A percentile compares a stretch with the other conserved stretches of the same genome.
These are phyloP conservation scores for Coprinopsis sp. DNA, from an alignment of 768 basidiomycete genomes.

Conservation along the genomic window DNA sequence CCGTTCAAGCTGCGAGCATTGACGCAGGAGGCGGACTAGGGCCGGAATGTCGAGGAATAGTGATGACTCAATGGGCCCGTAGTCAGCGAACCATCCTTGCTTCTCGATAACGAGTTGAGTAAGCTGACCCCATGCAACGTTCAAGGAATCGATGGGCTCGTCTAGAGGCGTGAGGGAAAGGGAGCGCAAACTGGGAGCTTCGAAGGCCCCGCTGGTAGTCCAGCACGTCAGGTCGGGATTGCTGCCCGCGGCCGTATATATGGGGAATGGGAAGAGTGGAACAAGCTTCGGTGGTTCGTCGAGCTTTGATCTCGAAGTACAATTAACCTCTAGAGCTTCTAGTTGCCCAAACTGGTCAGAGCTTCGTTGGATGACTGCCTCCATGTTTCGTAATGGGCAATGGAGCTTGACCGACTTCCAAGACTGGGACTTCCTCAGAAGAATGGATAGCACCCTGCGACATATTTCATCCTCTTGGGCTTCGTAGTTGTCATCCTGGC, in stretches of 20 bases:
- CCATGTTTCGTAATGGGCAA: slow-evolving; percentile 6
- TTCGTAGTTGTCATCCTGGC: slow-evolving; percentile 3
- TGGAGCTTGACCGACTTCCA: slow-evolving; percentile 13
- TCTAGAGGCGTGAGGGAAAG: slow-evolving; percentile 2
- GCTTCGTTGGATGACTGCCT: not conserved
- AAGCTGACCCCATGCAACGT: not conserved
- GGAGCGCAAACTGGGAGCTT: slow-evolving; percentile 1
- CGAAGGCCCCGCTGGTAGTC: not conserved
- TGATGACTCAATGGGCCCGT: not conserved
- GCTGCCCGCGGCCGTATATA: not conserved
- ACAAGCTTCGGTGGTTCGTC: not conserved
- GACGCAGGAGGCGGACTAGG: not conserved
- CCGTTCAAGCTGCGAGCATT: not conserved
- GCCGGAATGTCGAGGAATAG: slow-evolving; percentile 6
- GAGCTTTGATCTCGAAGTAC: slow-evolving; percentile 7
- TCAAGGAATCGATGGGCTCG: slow-evolving; percentile 2
- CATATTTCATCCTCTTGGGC: slow-evolving; percentile 4
- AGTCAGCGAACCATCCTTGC: not conserved
- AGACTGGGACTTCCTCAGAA: slow-evolving; percentile 1
- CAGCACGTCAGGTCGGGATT: not conserved
- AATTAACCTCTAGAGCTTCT: slow-evolving; percentile 2
- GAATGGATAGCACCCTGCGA: slow-evolving; percentile 8
- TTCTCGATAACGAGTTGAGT: slow-evolving; percentile 6
- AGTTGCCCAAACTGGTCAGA: not conserved
- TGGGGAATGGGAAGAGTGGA: not conserved